Evolutionary conservation across 306 rosid species (phyloP), one percentile per base, ranked within the genome.

Genomic region (Cicer pinnatifidum): DNA sequence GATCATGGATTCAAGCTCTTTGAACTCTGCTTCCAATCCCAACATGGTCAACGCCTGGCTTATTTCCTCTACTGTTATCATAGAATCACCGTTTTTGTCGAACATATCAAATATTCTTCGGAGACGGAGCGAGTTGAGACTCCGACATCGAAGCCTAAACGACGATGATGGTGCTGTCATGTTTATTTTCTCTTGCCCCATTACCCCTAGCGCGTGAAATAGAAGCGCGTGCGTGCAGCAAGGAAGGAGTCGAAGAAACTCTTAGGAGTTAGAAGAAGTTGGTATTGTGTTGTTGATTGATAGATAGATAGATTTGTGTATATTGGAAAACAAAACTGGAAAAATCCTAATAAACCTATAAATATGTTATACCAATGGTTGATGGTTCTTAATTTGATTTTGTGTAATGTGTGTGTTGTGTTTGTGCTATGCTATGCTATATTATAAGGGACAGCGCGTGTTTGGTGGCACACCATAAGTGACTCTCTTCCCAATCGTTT

Each of bases 81-180:
- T 35, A 4, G 82, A 84, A 72, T 90, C 98, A 0, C 73, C 80
- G 78, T 93, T 88, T 67, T 87, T 85, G 84, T 93, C 98, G 51
- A 88, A 93, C 54, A 88, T 67, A 11, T 93, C 93, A 16, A 90
- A 93, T 23, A 93, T 82, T 17, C 96, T 91, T 3, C 89, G 86
- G 33, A 89, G 96, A 3, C 97, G 87, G 1, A 91, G 78, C 7
- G 90, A 78, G 47, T 88, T 85, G 3, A 86, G 86, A 69, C 97
- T 92, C 8, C 73, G 65, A 43, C 79, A 9, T 1, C 97, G 90
- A 4, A 92, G 95, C 2, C 89, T 77, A 71, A 92, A 92, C 7
- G 97, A 89, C 5, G 28, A 11, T 0, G 77, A 67, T 4, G 84
- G 53, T 2, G 77, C 2, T 9, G 43, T 0, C 5, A 13, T 1